phyloP scores from a whole-genome alignment of 495 filamentous ascomycete species.

The Halenospora varia region DNA sequence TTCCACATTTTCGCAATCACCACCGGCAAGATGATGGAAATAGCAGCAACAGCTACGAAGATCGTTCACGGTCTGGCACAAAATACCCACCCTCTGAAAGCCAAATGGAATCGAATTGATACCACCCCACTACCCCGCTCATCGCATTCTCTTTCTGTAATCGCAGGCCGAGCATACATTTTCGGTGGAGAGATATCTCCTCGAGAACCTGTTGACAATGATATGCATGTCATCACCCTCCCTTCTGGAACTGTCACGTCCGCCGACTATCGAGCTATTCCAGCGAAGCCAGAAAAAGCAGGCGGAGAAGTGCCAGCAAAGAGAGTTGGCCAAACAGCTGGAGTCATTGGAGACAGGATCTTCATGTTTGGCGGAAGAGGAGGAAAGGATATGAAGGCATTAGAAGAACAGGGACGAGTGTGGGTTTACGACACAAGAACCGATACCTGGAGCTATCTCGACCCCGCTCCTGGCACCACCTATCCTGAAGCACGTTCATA shows the following conservation, averaged over 20 bases:
- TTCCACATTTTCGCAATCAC: too few species aligned
- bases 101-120: slow-evolving; percentile 54
- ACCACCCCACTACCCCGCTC: slow-evolving; percentile 56
- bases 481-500: slow-evolving; percentile 41
- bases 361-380: slow-evolving; percentile 61
- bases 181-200: slow-evolving; percentile 58
- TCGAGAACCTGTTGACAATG: slow-evolving; percentile 58
- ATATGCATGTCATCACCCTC: slow-evolving; percentile 62
- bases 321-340: slow-evolving; percentile 55
- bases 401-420: slow-evolving; percentile 59
- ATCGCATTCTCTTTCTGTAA: slow-evolving; percentile 63
- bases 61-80: slow-evolving; percentile 19
- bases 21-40: slow-evolving; percentile 24
- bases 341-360: slow-evolving; percentile 53
- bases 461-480: slow-evolving; percentile 37
- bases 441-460: slow-evolving; percentile 52
- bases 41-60: slow-evolving; percentile 13
- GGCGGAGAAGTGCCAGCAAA: slow-evolving; percentile 39
- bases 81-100: slow-evolving; percentile 34
- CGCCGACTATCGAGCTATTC: slow-evolving; percentile 53
- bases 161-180: slow-evolving; percentile 64
- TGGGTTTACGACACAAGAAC: slow-evolving; percentile 61
- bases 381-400: slow-evolving; percentile 37
- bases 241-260: slow-evolving; percentile 43
- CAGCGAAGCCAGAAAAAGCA: slow-evolving; percentile 35